Conservation (phyloP, 805 yeast species). For the Kodamaea sagamina region DNA sequence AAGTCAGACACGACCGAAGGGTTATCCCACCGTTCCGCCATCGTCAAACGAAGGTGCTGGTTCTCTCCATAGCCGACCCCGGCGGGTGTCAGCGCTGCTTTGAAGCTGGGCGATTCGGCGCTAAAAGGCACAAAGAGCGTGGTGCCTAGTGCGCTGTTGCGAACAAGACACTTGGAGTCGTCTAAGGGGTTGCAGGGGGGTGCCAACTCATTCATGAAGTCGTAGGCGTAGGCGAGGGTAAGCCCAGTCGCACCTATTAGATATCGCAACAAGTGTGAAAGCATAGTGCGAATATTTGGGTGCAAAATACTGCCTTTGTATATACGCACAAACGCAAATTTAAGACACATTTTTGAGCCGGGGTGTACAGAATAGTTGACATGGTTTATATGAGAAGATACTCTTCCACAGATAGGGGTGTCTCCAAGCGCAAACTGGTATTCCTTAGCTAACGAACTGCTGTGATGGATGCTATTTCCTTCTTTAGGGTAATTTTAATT, state of each 20-base stretch:
- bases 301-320: constrained; percentile 1
- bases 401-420: too few relatives aligned
- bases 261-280: not conserved
- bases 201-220: not conserved
- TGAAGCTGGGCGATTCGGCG: constrained; percentile 7
- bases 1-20: constrained; percentile 34
- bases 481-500: too few relatives aligned
- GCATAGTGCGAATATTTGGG: not conserved
- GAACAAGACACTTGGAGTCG: constrained; percentile 27
- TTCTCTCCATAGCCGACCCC: constrained; percentile 9
- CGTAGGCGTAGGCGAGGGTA: not conserved
- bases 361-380: too few relatives aligned
- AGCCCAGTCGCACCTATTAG: too few relatives aligned
- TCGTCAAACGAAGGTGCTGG: constrained; percentile 15
- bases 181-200: constrained; percentile 29
- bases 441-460: too few relatives aligned
- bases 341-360: too few relatives aligned
- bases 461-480: too few relatives aligned
- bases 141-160: constrained; percentile 27
- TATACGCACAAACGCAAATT: not conserved
- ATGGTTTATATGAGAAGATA: too few relatives aligned
- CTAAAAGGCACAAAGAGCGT: constrained; percentile 21
- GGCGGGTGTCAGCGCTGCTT: not conserved
- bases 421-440: too few relatives aligned
- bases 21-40: constrained; percentile 30